A percentile compares a stretch with the other conserved stretches of the same genome.
Evolutionary conservation across 306 rosid species (phyloP).

Genomic region (Gynostemma pentaphyllum): DNA sequence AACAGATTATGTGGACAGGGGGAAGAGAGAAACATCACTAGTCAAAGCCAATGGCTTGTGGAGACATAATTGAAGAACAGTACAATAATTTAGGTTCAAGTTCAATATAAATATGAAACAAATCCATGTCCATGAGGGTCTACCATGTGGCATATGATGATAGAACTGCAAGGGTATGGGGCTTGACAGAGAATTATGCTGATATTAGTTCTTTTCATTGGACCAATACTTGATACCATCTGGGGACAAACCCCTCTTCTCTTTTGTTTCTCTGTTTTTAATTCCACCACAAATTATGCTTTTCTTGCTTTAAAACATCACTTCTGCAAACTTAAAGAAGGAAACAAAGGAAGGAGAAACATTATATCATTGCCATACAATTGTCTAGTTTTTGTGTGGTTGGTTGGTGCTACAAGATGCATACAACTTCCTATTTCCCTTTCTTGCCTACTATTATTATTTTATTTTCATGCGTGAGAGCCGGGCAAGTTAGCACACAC

Average conservation of each 20-base stretch:
- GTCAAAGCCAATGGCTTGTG: no score
- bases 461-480: no score
- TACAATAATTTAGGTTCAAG: no score
- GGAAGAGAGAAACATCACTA: no score
- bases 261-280: background rate
- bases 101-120: no score
- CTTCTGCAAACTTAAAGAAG: background rate
- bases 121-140: no score
- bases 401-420: constrained; percentile 9
- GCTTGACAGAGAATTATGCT: background rate
- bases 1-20: no score
- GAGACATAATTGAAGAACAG: no score
- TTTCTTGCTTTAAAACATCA: background rate
- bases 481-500: no score
- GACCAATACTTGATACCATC: no score
- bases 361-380: background rate
- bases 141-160: constrained; percentile 10
- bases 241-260: background rate
- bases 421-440: background rate
- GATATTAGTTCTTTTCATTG: background rate
- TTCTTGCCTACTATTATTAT: constrained; percentile 1
- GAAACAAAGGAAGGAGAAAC: background rate
- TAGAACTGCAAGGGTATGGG: background rate
- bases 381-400: background rate
- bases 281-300: background rate